Evolutionary conservation across 768 basidiomycete genomes (phyloP).

Genomic region (Tylopilus subfusipes): DNA sequence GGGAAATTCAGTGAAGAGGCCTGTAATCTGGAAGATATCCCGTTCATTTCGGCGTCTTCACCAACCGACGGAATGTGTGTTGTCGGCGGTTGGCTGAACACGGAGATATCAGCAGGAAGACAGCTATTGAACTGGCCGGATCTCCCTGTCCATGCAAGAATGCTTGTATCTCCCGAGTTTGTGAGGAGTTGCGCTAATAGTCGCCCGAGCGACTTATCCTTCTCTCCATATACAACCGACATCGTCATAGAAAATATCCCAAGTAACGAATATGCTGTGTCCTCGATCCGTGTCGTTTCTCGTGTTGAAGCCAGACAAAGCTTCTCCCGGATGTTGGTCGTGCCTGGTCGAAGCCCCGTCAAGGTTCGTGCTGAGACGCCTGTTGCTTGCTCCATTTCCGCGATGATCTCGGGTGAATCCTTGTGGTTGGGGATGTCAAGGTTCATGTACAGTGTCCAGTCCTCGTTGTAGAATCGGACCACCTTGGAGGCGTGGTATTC

Average conservation of each 20-base stretch:
- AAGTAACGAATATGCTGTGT: background rate
- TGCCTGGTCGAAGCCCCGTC: background rate
- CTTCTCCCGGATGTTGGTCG: background rate
- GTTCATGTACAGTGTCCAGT: background rate
- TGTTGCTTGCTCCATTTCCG: background rate
- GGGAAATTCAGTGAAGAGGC: background rate
- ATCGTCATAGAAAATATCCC: background rate
- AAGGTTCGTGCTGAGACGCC: background rate
- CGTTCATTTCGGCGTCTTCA: background rate
- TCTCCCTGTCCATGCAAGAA: background rate
- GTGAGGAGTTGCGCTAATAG: background rate
- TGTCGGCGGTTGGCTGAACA: background rate
- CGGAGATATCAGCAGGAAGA: background rate
- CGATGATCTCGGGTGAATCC: background rate
- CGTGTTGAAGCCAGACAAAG: background rate
- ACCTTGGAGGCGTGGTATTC: background rate
- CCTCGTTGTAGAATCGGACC: background rate
- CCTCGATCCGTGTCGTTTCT: background rate
- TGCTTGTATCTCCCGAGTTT: background rate
- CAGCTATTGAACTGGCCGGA: background rate
- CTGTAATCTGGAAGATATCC: background rate
- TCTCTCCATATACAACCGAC: background rate
- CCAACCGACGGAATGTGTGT: background rate
- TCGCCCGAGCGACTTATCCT: background rate
- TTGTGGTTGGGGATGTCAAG: background rate